These are phyloP conservation scores for Kwoniella dendrophila DNA, from an alignment of 768 basidiomycete genomes.

Conservation along the genomic window DNA sequence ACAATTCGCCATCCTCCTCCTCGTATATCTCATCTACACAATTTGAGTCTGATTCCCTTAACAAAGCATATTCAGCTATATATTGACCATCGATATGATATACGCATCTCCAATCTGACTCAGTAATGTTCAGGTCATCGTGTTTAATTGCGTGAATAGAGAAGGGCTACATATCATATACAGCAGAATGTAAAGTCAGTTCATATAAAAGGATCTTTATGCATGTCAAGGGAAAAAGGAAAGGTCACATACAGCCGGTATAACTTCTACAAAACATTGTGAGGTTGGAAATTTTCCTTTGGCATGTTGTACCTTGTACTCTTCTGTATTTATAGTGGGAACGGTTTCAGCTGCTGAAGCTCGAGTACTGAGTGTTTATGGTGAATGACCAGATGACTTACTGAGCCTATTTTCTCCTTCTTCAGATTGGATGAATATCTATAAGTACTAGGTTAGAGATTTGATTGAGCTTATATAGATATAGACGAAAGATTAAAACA, in stretches of 20 bases:
- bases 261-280: neutral
- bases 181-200: neutral
- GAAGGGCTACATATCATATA: neutral
- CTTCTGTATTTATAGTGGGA: too few relatives aligned
- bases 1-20: neutral
- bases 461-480: neutral
- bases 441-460: neutral
- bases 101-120: slow-evolving; percentile 1
- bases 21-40: neutral
- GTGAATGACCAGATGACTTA: too few relatives aligned
- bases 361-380: too few relatives aligned
- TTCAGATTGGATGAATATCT: neutral
- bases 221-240: neutral
- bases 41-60: neutral
- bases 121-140: neutral
- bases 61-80: neutral
- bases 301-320: neutral
- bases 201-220: neutral
- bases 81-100: neutral
- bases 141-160: neutral
- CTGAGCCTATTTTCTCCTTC: neutral
- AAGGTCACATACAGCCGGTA: neutral
- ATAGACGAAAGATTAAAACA: neutral
- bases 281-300: neutral
- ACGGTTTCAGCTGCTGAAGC: too few relatives aligned